These are phyloP conservation scores for Tetraselmis striata DNA, from an alignment of 139 green algal genomes.

Conservation along the genomic window DNA sequence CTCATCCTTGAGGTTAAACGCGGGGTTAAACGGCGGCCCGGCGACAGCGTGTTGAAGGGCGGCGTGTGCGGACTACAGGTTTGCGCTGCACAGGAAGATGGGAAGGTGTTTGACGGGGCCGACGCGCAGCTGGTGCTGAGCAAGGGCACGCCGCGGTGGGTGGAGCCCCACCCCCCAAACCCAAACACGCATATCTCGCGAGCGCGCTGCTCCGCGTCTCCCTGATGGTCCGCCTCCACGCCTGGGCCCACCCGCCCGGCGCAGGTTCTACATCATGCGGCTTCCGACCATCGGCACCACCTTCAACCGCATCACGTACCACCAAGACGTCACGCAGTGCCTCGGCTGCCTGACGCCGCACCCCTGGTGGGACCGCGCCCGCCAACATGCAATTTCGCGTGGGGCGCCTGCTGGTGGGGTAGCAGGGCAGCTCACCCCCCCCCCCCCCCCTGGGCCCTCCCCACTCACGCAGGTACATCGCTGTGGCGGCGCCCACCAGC, in stretches of 20 bases:
- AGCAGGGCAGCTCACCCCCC: not conserved
- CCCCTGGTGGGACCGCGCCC: not conserved
- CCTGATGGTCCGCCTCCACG: too few relatives aligned
- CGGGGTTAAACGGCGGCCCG: too few relatives aligned
- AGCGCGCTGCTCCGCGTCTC: too few relatives aligned
- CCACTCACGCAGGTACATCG: conserved; percentile 69
- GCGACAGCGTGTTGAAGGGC: too few relatives aligned
- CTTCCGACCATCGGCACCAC: conserved; percentile 49
- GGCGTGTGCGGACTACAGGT: not conserved
- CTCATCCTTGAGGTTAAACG: too few relatives aligned
- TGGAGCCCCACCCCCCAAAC: too few relatives aligned
- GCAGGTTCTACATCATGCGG: conserved; percentile 93
- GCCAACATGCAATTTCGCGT: too few relatives aligned
- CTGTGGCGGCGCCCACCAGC: conserved; percentile 51
- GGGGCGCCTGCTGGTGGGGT: not conserved
- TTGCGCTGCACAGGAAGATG: conserved; percentile 37
- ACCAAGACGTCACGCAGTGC: conserved; percentile 62
- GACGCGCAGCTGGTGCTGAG: conserved; percentile 64
- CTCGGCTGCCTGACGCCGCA: conserved; percentile 27
- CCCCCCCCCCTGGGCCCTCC: not conserved
- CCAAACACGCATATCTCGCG: too few relatives aligned
- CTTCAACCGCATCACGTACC: conserved; percentile 89
- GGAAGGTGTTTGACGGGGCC: conserved; percentile 54
- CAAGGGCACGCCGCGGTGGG: conserved; percentile 51
- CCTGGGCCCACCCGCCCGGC: too few relatives aligned